Conservation (phyloP, 2,329 filamentous ascomycete genomes). For the Helicocarpus griseus region DNA sequence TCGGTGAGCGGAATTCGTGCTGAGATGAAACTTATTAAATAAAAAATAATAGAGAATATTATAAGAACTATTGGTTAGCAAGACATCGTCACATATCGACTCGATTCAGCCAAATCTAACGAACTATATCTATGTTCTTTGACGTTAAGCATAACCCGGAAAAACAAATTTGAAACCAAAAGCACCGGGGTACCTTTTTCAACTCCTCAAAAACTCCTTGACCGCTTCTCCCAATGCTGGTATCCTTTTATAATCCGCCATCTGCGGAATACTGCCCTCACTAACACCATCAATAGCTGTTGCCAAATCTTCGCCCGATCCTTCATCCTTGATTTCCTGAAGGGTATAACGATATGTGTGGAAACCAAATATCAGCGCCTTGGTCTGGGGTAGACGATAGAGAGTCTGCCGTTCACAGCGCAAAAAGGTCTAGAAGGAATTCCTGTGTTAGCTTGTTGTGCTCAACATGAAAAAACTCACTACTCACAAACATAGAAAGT, state of each 20-base stretch:
- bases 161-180: neutral
- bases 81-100: too few species aligned
- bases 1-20: too few species aligned
- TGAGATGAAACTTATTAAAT: too few species aligned
- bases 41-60: too few species aligned
- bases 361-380: slow-evolving; percentile 50
- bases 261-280: slow-evolving; percentile 47
- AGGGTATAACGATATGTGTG: slow-evolving; percentile 55
- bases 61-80: too few species aligned
- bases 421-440: slow-evolving; percentile 32
- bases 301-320: slow-evolving; percentile 43
- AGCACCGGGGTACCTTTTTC: neutral
- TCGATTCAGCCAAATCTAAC: too few species aligned
- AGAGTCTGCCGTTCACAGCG: slow-evolving; percentile 53
- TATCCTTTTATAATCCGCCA: slow-evolving; percentile 50
- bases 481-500: neutral
- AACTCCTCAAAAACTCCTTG: slow-evolving; percentile 38
- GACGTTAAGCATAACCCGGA: too few species aligned
- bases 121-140: too few species aligned
- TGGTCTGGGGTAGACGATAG: slow-evolving; percentile 46
- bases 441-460: neutral
- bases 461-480: neutral
- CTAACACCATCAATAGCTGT: slow-evolving; percentile 51
- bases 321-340: slow-evolving; percentile 46
- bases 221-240: slow-evolving; percentile 49